These are phyloP conservation scores for Trifolium dubium DNA, from an alignment of 306 rosid species.

Conservation along the genomic window DNA sequence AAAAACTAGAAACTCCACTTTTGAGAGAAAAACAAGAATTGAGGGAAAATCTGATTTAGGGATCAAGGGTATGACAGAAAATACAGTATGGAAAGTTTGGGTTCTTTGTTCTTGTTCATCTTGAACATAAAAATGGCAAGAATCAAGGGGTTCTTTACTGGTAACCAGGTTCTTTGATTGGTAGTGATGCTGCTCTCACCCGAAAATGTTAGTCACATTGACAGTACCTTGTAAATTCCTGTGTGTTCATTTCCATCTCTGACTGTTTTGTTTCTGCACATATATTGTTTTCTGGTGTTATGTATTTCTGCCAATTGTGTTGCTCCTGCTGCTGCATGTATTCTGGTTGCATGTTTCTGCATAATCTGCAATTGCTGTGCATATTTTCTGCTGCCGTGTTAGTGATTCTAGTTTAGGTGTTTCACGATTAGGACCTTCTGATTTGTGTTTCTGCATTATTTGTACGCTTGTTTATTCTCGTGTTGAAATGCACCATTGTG, in stretches of 20 bases:
- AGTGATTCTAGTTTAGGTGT: not conserved
- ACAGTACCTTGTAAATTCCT: not conserved
- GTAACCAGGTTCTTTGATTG: not conserved
- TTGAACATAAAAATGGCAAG: not conserved
- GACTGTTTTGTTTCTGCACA: not conserved
- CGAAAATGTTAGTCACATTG: not conserved
- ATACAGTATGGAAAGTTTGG: not conserved
- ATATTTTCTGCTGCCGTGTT: not conserved
- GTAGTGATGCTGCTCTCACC: not conserved
- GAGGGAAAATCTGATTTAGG: not conserved
- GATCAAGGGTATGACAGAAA: not conserved
- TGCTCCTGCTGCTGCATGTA: not conserved
- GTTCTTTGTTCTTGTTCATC: not conserved
- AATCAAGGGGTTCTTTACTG: not conserved
- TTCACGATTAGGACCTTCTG: not conserved
- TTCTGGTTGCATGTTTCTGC: not conserved
- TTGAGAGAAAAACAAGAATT: too few relatives aligned
- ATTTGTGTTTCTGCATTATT: not conserved
- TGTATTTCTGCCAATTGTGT: not conserved
- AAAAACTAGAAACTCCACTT: too few relatives aligned
- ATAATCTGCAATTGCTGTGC: not conserved
- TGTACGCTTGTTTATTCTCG: too few relatives aligned
- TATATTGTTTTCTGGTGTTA: not conserved
- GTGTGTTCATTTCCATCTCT: not conserved
- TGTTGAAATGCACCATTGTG: too few relatives aligned